Conservation (phyloP, 2,329 filamentous ascomycete genomes). For the Penicillium sp. region DNA sequence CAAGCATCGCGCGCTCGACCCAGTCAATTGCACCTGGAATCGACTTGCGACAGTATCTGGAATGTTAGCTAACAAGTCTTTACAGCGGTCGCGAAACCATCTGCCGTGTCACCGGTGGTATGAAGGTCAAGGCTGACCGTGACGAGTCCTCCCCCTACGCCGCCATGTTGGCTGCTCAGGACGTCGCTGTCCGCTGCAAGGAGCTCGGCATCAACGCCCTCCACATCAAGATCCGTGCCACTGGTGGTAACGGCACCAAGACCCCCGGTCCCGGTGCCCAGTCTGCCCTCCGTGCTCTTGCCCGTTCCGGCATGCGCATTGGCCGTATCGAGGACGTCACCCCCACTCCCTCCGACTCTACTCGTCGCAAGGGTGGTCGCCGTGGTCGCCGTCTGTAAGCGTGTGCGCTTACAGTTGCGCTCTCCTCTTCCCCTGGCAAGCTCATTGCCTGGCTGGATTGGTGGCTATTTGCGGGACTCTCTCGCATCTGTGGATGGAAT, state of each 20-base stretch:
- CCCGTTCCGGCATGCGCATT: constrained; percentile 99
- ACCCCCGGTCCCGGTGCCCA: constrained; percentile 98
- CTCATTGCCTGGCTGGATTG: constrained; percentile 33
- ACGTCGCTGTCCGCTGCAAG: constrained; percentile 90
- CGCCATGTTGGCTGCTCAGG: constrained; percentile 99
- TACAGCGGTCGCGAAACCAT: constrained; percentile 98
- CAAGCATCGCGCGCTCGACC: neutral
- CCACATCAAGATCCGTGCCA: constrained; percentile 99
- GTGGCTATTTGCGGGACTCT: constrained; percentile 34
- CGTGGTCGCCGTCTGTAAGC: constrained; percentile 99
- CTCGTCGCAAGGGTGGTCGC: constrained; percentile 99
- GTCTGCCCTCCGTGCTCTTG: constrained; percentile 96
- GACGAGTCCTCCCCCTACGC: constrained; percentile 99
- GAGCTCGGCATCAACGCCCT: constrained; percentile 88
- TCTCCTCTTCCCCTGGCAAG: constrained; percentile 32
- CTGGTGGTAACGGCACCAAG: constrained; percentile 99
- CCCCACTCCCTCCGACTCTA: constrained; percentile 98
- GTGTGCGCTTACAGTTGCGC: constrained; percentile 35
- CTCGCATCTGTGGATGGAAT: constrained; percentile 50
- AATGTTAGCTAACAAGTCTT: constrained; percentile 60
- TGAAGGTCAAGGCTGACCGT: constrained; percentile 99
- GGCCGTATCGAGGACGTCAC: constrained; percentile 99
- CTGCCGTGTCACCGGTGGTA: constrained; percentile 98
- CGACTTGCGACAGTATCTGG: constrained; percentile 3
- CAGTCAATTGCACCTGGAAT: constrained; percentile 4